phyloP scores from a whole-genome alignment of 306 rosid species.

The Dalbergia oliveri region DNA sequence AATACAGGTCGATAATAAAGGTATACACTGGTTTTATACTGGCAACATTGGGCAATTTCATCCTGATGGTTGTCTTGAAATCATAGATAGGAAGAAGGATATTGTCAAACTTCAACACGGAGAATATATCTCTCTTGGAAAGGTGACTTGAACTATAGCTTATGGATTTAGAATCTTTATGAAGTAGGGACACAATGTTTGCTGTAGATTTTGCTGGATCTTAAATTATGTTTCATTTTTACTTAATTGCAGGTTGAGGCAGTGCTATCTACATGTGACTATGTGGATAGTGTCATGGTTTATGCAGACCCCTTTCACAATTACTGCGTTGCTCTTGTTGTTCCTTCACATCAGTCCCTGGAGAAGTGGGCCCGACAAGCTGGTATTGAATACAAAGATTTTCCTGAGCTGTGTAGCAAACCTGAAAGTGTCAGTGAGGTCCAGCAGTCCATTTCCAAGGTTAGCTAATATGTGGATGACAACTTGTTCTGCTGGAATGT shows the following conservation, averaged over 20 bases:
- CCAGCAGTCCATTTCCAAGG: constrained; percentile 81
- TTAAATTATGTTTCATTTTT: constrained; percentile 37
- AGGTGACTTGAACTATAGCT: constrained; percentile 59
- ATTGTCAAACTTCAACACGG: constrained; percentile 98
- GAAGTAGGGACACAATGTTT: constrained; percentile 14
- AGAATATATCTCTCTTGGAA: constrained; percentile 92
- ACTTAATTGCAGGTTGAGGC: constrained; percentile 80
- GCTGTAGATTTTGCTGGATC: constrained; percentile 32
- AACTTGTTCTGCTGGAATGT: constrained; percentile 14
- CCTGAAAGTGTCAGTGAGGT: constrained; percentile 75
- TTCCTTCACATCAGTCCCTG: constrained; percentile 60
- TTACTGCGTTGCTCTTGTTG: constrained; percentile 80
- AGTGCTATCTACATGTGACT: constrained; percentile 63
- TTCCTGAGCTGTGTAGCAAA: constrained; percentile 78
- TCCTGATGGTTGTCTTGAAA: constrained; percentile 93
- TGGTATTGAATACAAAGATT: constrained; percentile 62
- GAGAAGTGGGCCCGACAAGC: constrained; percentile 89
- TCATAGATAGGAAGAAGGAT: constrained; percentile 93
- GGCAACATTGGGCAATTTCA: constrained; percentile 88
- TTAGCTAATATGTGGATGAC: constrained; percentile 47
- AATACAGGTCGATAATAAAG: constrained; percentile 78
- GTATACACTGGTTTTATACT: constrained; percentile 87
- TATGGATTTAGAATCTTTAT: constrained; percentile 4
- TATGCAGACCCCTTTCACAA: constrained; percentile 84
- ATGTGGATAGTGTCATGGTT: constrained; percentile 81